Evolutionary conservation across 768 basidiomycete genomes (phyloP).

Genomic region (Gautieria morchelliformis): DNA sequence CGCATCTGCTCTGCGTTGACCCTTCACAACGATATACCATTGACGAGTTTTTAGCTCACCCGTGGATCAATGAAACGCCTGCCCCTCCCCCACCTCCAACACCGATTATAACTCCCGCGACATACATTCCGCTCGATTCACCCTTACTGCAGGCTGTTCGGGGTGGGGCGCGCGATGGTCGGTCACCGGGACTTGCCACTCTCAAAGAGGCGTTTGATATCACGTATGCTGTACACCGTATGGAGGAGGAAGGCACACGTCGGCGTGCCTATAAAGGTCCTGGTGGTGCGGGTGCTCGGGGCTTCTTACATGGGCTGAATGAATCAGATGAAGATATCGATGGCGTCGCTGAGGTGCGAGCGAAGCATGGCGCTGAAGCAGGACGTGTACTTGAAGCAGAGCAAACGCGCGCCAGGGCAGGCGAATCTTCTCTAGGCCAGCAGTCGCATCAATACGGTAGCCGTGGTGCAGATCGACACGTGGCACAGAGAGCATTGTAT

Average conservation of each 20-base stretch:
- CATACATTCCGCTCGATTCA: slow-evolving; percentile 64
- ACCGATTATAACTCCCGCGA: slow-evolving; percentile 33
- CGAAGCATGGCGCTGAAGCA: slow-evolving; percentile 29
- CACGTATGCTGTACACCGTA: slow-evolving; percentile 96
- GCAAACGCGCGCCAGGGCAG: slow-evolving; percentile 17
- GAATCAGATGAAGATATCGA: slow-evolving; percentile 82
- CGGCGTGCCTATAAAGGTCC: slow-evolving; percentile 72
- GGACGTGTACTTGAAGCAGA: slow-evolving; percentile 29
- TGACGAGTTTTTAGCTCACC: slow-evolving; percentile 93
- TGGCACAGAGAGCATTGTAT: slow-evolving; percentile 22
- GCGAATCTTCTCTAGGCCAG: slow-evolving; percentile 21
- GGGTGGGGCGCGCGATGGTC: slow-evolving; percentile 63
- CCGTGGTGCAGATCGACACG: slow-evolving; percentile 9
- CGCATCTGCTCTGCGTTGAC: slow-evolving; percentile 90
- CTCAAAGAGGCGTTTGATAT: slow-evolving; percentile 99
- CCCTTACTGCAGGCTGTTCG: slow-evolving; percentile 78
- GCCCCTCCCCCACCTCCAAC: slow-evolving; percentile 59
- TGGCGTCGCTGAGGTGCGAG: slow-evolving; percentile 18
- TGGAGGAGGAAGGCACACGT: slow-evolving; percentile 96
- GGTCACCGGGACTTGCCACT: slow-evolving; percentile 85
- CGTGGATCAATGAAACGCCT: slow-evolving; percentile 78
- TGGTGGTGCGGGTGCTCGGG: slow-evolving; percentile 67
- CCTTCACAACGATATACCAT: slow-evolving; percentile 94
- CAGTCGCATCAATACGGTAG: slow-evolving; percentile 13
- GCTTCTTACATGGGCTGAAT: slow-evolving; percentile 79